Base-by-base conservation (phyloP, 345 rosid genomes). In the Linum trigynum region DNA sequence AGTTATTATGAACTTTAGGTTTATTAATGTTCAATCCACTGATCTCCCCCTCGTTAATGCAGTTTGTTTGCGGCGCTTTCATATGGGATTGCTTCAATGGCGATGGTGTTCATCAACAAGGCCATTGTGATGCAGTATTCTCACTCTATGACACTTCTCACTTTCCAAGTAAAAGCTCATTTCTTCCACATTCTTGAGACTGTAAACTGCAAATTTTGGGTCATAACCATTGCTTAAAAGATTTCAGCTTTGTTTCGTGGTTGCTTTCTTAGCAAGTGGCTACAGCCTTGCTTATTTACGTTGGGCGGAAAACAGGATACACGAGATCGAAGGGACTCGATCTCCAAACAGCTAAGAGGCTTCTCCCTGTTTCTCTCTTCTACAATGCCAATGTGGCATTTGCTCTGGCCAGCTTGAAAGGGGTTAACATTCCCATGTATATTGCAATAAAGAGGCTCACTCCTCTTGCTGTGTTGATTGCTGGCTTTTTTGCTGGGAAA, bases 371-470 rank as follows among this genome's bases (percentile, higher is more conserved):
- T 66, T 94, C 99, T 0, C 67, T 94, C 35, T 94, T 94, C 77
- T 94, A 90, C 82, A 94, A 94, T 79, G 97, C 97, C 45, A 94
- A 94, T 71, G 99, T 94, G 55, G 97, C 95, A 2, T 90, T 88
- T 74, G 97, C 99, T 74, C 79, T 94, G 75, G 97, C 99, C 38
- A 94, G 99, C 81, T 83, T 94, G 86, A 94, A 86, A 82, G 99
- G 96, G 40, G 97, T 94, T 11, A 94, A 94, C 62, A 94, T 94
- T 65, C 96, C 99, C 0, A 94, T 94, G 99, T 94, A 94, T 76
- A 94, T 94, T 23, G 99, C 99, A 7, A 90, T 90, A 38, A 94
- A 94, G 83, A 84, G 99, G 69, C 96, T 94, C 71, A 88, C 96
- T 3, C 99, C 99, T 1, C 95, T 90, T 55, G 91, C 97, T 45